Evolutionary conservation across 257 asterid species (phyloP).

Genomic region (Dorcoceras hygrometricum): DNA sequence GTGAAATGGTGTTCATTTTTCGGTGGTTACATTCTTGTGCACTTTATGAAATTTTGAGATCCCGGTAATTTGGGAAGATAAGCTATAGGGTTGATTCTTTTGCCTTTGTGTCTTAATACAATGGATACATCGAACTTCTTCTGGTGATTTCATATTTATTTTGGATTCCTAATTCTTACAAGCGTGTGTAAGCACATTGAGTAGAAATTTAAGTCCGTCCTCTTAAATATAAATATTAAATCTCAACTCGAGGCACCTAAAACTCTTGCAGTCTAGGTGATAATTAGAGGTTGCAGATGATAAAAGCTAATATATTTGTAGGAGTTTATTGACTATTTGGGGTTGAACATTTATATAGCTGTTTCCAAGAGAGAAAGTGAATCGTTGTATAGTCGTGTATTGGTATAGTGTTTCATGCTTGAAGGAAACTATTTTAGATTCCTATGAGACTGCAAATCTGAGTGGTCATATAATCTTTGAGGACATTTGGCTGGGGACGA

Average conservation of each 20-base stretch:
- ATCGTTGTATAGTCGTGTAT: too few species aligned
- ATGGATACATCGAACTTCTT: slow-evolving; percentile 32
- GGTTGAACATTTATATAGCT: too few species aligned
- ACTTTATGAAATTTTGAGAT: slow-evolving; percentile 42
- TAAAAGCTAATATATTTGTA: slow-evolving; percentile 24
- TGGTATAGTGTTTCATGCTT: too few species aligned
- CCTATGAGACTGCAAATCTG: too few species aligned
- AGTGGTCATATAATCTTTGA: too few species aligned
- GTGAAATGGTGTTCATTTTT: slow-evolving; percentile 5
- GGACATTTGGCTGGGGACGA: too few species aligned
- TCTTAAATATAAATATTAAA: slow-evolving; percentile 29
- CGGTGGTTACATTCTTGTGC: slow-evolving; percentile 17
- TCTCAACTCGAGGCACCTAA: slow-evolving; percentile 16
- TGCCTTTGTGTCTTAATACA: slow-evolving; percentile 24
- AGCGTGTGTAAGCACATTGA: not conserved
- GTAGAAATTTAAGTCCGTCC: slow-evolving; percentile 31
- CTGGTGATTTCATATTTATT: too few species aligned
- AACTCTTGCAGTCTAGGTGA: slow-evolving; percentile 15
- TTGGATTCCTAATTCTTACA: too few species aligned
- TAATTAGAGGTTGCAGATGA: slow-evolving; percentile 10
- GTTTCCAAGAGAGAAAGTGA: too few species aligned
- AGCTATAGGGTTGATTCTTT: slow-evolving; percentile 25
- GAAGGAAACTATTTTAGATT: too few species aligned
- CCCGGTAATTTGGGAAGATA: slow-evolving; percentile 33
- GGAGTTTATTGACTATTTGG: not conserved